Base-by-base conservation (phyloP, 441 rosid genomes). In the Eutrema salsugineum region DNA sequence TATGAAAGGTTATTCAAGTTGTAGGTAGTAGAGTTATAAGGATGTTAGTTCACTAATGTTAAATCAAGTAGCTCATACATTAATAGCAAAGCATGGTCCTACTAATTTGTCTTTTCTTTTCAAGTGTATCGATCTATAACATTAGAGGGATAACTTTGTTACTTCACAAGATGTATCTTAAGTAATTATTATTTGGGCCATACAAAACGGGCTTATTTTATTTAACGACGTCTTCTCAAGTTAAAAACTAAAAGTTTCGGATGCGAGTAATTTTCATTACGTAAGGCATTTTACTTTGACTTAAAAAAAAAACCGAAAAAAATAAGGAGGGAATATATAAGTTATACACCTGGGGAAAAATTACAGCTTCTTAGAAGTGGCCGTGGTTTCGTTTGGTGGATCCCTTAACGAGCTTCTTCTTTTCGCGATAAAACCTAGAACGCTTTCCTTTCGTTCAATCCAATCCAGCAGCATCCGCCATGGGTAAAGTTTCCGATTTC, bases 401-500 rank as follows among this genome's bases (percentile, higher is more conserved):
- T 59, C 39, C 56, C 28, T 63, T 38, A 11, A 76, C 75, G 71
- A 67, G 75, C 32, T 68, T 61, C 70, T 44, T 74, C 68, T 19
- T 19, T 16, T 50, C 33, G 58, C 57, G 65, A 61, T 36, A 68
- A 68, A 68, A 75, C 78, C 74, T 75, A 62, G 79, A 62, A 54
- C 20, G n/a, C 55, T 53, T 27, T 38, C 51, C 19, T n/a, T 19
- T 17, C 65, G 5, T 30, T 44, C 70, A 10, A 17, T 40, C 30
- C 54, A n/a, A n/a, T n/a, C n/a, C n/a, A n/a, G n/a, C n/a, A 38
- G 11, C 22, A 40, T 69, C 71, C 56, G 47, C 61, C 61, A 76
- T 76, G 79, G 75, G 79, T 76, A 76, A 27, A 66, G 27, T 68
- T 48, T 20, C 66, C 56, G 44, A 68, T 59, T 70, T 66, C 39